Base-by-base conservation (phyloP, 768 basidiomycete species). In the Panus rudis region DNA sequence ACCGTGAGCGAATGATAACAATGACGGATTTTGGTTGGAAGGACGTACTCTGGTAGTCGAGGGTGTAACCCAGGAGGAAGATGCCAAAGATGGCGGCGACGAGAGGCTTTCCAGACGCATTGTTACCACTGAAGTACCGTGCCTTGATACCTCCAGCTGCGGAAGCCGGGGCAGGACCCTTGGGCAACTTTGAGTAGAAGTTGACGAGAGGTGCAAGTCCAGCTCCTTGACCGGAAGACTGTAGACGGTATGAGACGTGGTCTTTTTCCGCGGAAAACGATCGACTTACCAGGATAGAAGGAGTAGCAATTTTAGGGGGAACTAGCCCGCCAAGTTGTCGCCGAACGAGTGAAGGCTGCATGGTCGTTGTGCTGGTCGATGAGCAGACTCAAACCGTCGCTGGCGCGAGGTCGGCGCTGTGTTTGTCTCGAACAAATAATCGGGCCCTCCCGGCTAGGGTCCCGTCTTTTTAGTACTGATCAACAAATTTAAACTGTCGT, bases 161-260 rank as follows among this genome's bases (percentile, higher is more conserved):
- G 16, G 79, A 68, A 28, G 72, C 60, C 14, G 87, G 71, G 26
- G 80, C 76, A 30, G 78, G 70, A 35, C 93, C 93, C 64, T 97
- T 97, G 52, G 92, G 94, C 39, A 98, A 78, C 66, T 91, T 93
- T 47, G 88, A 92, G 73, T 98, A 98, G 68, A 96, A 97, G 53
- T 90, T 81, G 51, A 96, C 91, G 59, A 97, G 84, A 24, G 81
- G 81, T 45, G 75, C 71, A 41, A 94, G 84, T 49, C 87, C 80
- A 33, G 78, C 79, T 33, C 90, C 89, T 42, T 85, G 78, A 43
- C 83, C 86, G 41, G 87, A 79, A 42, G 87, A 81, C 91, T 92
- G 56, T 32, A 23, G 44, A 48, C 41, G 17, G 12, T 10, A 32
- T 16, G 20, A 40, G n/a, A 37, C 30, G 17, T 17, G 22, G n/a